These are phyloP conservation scores for Globisporangium carolinianum DNA, from an alignment of 352 stramenopile genomes.

Conservation along the genomic window DNA sequence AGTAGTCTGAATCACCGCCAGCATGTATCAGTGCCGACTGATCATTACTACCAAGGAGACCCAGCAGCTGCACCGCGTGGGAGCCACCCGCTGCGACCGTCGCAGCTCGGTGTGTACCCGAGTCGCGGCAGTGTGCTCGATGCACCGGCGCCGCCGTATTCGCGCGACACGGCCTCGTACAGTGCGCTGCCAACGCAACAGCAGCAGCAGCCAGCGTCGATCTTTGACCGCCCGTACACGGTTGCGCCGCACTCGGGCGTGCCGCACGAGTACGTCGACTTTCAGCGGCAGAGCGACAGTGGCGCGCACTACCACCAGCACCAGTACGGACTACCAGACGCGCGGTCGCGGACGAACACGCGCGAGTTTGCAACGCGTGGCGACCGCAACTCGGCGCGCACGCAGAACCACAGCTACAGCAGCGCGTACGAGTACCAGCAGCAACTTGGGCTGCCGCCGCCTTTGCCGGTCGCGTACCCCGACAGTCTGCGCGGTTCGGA, in stretches of 20 bases:
- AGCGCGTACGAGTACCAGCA: constrained; percentile 8
- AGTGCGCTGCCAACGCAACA: constrained; percentile 6
- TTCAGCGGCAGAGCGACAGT: constrained; percentile 2
- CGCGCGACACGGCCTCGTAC: constrained; percentile 16
- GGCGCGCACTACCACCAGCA: constrained; percentile 4
- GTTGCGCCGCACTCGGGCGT: constrained; percentile 1
- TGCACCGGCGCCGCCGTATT: not conserved
- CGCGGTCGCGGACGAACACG: constrained; percentile 5
- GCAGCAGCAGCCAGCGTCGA: constrained; percentile 27
- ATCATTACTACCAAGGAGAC: constrained; percentile 21
- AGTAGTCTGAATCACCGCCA: constrained; percentile 11
- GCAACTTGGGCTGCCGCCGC: constrained; percentile 12
- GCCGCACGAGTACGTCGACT: constrained; percentile 6
- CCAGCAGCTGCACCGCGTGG: constrained; percentile 10
- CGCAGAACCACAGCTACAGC: constrained; percentile 13
- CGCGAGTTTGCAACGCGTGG: constrained; percentile 6
- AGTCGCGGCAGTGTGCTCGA: constrained; percentile 24
- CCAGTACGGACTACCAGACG: too few species aligned
- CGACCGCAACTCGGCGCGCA: not conserved
- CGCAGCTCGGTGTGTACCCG: constrained; percentile 24
- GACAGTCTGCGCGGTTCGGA: constrained; percentile 10
- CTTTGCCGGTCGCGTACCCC: not conserved
- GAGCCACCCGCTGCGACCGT: constrained; percentile 28
- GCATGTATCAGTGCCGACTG: constrained; percentile 9
- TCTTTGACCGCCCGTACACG: constrained; percentile 51